These are phyloP conservation scores for Rhizophagus clarus DNA, from an alignment of 192 early-diverging fungal genomes.

Conservation along the genomic window DNA sequence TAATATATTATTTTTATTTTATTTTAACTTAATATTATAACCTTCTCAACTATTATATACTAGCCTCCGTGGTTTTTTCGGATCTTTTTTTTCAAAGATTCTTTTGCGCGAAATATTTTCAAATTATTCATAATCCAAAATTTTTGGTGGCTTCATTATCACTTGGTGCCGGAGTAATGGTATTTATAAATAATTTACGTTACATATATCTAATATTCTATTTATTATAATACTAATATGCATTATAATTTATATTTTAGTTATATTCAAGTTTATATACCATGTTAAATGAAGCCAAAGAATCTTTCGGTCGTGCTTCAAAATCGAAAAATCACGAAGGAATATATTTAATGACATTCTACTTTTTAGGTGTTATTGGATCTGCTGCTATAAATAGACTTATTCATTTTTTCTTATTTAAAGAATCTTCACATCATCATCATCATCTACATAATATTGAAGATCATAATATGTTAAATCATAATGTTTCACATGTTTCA, in stretches of 20 bases:
- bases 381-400: slow-evolving; percentile 7
- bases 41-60: neutral
- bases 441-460: neutral
- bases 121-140: slow-evolving; percentile 42
- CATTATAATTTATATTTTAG: neutral
- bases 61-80: slow-evolving; percentile 44
- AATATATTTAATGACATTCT: neutral
- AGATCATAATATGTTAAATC: neutral
- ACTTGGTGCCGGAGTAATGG: slow-evolving; percentile 48
- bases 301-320: neutral
- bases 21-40: neutral
- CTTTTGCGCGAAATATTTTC: slow-evolving; percentile 30
- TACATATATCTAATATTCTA: neutral
- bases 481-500: neutral
- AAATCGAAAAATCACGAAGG: neutral
- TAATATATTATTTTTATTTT: neutral
- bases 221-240: neutral
- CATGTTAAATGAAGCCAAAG: slow-evolving; percentile 5
- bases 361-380: slow-evolving; percentile 20
- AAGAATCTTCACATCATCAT: neutral
- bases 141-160: slow-evolving; percentile 45
- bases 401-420: neutral
- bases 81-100: slow-evolving; percentile 40
- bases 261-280: slow-evolving; percentile 11
- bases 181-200: slow-evolving; percentile 1